These are phyloP conservation scores for Talaromyces thailandensis DNA, from an alignment of 495 filamentous ascomycete genomes.

Conservation along the genomic window DNA sequence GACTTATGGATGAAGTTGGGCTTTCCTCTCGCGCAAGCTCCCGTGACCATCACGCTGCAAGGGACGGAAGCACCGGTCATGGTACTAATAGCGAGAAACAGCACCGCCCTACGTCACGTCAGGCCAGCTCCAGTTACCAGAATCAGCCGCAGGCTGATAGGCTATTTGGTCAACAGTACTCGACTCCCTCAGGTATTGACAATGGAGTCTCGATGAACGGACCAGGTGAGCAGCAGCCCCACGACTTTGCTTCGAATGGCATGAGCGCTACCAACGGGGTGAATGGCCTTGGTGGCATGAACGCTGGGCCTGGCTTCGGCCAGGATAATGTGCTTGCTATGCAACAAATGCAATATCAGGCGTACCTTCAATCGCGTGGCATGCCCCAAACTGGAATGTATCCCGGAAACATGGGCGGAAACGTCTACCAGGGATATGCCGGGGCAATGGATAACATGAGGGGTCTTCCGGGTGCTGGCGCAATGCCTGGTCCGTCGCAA, in stretches of 20 bases:
- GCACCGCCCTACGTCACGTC: conserved; percentile 40
- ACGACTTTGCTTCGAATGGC: conserved; percentile 35
- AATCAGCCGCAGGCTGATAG: conserved; percentile 34
- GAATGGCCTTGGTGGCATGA: conserved; percentile 14
- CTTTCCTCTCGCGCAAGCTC: conserved; percentile 55
- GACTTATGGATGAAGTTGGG: conserved; percentile 95
- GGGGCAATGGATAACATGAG: conserved; percentile 36
- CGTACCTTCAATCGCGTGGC: conserved; percentile 34
- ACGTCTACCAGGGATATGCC: conserved; percentile 33
- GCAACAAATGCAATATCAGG: conserved; percentile 41
- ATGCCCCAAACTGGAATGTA: conserved; percentile 38
- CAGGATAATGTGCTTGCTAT: conserved; percentile 33
- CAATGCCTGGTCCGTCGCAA: conserved; percentile 25
- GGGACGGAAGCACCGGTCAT: conserved; percentile 32
- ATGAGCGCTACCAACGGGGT: conserved; percentile 21
- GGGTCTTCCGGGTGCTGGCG: conserved; percentile 21
- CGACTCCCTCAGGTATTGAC: conserved; percentile 23
- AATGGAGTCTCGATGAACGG: conserved; percentile 16
- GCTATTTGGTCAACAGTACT: conserved; percentile 37
- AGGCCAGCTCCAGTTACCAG: conserved; percentile 32
- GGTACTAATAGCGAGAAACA: conserved; percentile 33
- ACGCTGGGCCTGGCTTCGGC: conserved; percentile 19
- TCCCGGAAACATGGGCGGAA: conserved; percentile 19
- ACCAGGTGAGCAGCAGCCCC: conserved; percentile 17
- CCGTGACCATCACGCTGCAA: conserved; percentile 36